phyloP scores from a whole-genome alignment of 805 yeast species.

The Lachancea kluyveri region DNA sequence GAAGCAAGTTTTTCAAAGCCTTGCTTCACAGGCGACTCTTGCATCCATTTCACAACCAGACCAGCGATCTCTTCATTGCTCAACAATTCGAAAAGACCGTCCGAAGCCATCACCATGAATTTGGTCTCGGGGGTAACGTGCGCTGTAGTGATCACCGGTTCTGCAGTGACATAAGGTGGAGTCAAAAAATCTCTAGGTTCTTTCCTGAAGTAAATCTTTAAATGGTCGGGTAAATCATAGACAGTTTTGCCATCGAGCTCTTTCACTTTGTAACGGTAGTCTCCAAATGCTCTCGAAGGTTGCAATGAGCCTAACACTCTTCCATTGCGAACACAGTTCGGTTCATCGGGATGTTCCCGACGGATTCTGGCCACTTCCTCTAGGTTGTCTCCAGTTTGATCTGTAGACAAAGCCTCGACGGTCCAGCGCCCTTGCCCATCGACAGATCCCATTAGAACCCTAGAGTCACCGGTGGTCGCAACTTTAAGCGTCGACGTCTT shows the following conservation, averaged over 20 bases:
- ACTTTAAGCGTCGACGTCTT: constrained; percentile 65
- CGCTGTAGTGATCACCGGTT: constrained; percentile 84
- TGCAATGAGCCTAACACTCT: constrained; percentile 89
- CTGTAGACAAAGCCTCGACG: constrained; percentile 77
- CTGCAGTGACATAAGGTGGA: constrained; percentile 97
- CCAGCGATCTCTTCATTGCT: constrained; percentile 91
- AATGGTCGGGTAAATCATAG: constrained; percentile 64
- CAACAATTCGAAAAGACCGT: constrained; percentile 88
- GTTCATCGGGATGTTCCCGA: constrained; percentile 88
- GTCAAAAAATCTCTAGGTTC: constrained; percentile 66
- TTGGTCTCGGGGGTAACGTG: constrained; percentile 65
- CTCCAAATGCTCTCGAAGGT: constrained; percentile 96
- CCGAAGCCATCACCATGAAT: constrained; percentile 88
- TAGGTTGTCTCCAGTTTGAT: constrained; percentile 91
- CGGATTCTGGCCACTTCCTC: constrained; percentile 79
- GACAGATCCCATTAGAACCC: constrained; percentile 80
- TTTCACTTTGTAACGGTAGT: constrained; percentile 86
- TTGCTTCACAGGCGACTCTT: constrained; percentile 37
- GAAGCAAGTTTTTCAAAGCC: constrained; percentile 7
- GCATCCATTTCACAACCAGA: constrained; percentile 90
- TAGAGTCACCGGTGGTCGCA: constrained; percentile 94
- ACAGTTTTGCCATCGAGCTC: constrained; percentile 36
- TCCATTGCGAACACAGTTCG: constrained; percentile 76
- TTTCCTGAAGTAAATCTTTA: constrained; percentile 76
- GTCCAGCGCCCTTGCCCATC: constrained; percentile 71